Evolutionary conservation across 371 early-diverging fungal species (phyloP).

Genomic region (Homolaphlyctis polyrhiza): DNA sequence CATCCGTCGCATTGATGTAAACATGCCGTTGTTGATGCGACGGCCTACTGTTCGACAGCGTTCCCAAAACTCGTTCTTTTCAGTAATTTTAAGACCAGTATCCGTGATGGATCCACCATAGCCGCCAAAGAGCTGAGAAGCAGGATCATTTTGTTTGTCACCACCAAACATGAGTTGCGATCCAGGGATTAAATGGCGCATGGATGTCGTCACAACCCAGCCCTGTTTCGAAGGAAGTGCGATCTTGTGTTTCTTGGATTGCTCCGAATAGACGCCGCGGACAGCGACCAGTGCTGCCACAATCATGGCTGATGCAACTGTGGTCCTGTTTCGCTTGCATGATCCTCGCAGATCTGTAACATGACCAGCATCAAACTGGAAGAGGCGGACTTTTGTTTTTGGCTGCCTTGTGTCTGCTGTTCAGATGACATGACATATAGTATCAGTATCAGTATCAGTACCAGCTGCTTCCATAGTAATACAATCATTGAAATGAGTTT

Average conservation of each 20-base stretch:
- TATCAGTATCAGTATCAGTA: too few species aligned
- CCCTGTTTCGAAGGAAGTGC: conserved; percentile 32
- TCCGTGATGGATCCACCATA: conserved; percentile 37
- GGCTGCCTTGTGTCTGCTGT: too few species aligned
- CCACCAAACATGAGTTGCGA: conserved; percentile 33
- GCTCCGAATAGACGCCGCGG: conserved; percentile 11
- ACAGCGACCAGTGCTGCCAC: conserved; percentile 33
- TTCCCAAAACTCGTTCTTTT: conserved; percentile 26
- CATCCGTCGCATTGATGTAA: conserved; percentile 25
- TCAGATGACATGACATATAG: too few species aligned
- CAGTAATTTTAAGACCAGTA: conserved; percentile 14
- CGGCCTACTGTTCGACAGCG: conserved; percentile 26
- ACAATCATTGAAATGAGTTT: too few species aligned
- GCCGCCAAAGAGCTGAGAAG: conserved; percentile 32
- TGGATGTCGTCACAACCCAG: conserved; percentile 36
- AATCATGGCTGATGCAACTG: conserved; percentile 35
- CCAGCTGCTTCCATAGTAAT: too few species aligned
- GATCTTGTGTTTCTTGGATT: conserved; percentile 12
- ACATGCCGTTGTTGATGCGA: conserved; percentile 13
- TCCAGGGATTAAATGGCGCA: conserved; percentile 31
- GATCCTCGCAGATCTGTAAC: conserved; percentile 16
- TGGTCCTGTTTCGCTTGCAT: conserved; percentile 25
- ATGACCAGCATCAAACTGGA: conserved; percentile 21
- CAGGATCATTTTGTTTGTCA: conserved; percentile 28
- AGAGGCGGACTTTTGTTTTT: conserved; percentile 25